Evolutionary conservation across 2,329 filamentous ascomycete genomes (phyloP), one percentile per base, ranked within the genome.

Genomic region (Meredithiella fracta): DNA sequence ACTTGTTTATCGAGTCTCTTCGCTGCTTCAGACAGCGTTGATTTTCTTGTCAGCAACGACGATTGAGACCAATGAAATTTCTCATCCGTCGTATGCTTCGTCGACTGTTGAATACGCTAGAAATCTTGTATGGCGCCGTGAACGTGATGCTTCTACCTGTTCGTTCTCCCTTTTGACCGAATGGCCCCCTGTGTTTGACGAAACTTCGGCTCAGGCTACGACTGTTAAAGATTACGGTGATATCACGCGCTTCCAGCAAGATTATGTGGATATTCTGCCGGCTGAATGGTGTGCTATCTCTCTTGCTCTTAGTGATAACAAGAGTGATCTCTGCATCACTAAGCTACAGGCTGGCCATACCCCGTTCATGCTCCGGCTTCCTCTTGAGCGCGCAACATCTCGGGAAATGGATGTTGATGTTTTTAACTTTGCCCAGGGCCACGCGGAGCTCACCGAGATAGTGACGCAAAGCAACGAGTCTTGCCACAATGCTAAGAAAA

Each of bases 201-300:
- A 56, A 20, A 37, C 20, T 3, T 15, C 37, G 17, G 37, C n/a
- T 14, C 26, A 40, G 42, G 29, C 47, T 47, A 53, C 65, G 64
- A 59, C 65, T 77, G 50, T 56, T 17, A 72, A 70, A 15, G 1
- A 65, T 72, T 56, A 67, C 71, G 3, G 72, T 8, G 75, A 83
- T 60, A 75, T 81, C 63, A 68, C 72, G 47, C 73, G 74, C 25
- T 94, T 95, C 63, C 85, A 91, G 65, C 75, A 77, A 60, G 79
- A 90, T 49, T 95, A 89, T 62, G 76, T 96, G 53, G 86, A 96
- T 63, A 84, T 91, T 52, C 80, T 98, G 4, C 94, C 92, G 0
- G 70, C 73, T 40, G 73, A 76, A 5, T 98, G 92, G 92, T 88
- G 82, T 50, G 85, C 90, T 1, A 72, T 98, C 8, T 97, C 90